Conservation (phyloP, 2,329 filamentous ascomycete species). For the Pseudofabraea citricarpa region DNA sequence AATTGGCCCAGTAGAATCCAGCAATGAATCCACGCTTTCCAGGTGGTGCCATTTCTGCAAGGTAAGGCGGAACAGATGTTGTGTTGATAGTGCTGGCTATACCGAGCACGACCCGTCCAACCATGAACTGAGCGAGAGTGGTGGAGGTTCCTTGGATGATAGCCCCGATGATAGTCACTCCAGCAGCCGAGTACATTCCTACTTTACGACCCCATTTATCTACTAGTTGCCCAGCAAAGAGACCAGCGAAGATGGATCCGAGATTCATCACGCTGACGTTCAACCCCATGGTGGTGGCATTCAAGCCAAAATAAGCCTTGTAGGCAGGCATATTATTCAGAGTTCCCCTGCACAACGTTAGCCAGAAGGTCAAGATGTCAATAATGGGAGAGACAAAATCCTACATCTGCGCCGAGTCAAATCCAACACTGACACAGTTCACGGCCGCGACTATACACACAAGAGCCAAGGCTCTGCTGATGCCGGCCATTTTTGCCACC, state of each 20-base stretch:
- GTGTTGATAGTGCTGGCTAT: background rate
- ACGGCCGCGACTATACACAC: background rate
- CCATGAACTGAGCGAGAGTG: conserved; percentile 33
- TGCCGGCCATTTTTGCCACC: background rate
- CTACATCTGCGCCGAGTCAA: background rate
- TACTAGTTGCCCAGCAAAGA: conserved; percentile 31
- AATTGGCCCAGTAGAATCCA: background rate
- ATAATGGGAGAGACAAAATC: no score
- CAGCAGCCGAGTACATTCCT: conserved; percentile 5
- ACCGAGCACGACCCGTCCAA: conserved; percentile 34
- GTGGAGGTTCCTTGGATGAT: conserved; percentile 34
- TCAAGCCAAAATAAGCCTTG: conserved; percentile 22
- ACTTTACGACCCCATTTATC: conserved; percentile 17
- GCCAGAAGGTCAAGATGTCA: no score
- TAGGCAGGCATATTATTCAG: conserved; percentile 4
- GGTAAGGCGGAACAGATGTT: background rate
- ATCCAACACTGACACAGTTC: background rate
- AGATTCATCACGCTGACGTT: background rate
- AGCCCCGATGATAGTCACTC: conserved; percentile 36
- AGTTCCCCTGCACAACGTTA: background rate
- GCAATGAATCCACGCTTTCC: background rate
- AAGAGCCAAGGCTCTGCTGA: background rate
- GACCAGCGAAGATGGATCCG: conserved; percentile 23
- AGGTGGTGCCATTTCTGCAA: background rate
- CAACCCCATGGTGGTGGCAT: background rate